These are phyloP conservation scores for Pilasporangium apinafurcum DNA, from an alignment of 352 stramenopile species.

Conservation along the genomic window DNA sequence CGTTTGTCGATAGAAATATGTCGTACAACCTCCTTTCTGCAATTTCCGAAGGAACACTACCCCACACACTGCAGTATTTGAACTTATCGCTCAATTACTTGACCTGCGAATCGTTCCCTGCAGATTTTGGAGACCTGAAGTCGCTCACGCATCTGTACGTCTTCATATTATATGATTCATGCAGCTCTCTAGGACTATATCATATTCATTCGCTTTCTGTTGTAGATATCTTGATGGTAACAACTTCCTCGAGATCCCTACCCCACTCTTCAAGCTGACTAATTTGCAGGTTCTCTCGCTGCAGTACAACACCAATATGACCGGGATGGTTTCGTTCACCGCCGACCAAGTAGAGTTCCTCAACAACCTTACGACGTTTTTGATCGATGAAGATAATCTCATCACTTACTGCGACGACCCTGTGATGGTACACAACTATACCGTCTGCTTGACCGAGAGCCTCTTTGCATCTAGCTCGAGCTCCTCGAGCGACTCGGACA, in stretches of 20 bases:
- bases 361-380: slow-evolving; percentile 16
- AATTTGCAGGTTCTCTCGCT: slow-evolving; percentile 14
- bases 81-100: slow-evolving; percentile 10
- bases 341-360: slow-evolving; percentile 16
- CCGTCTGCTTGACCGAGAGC: slow-evolving; percentile 13
- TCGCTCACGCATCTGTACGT: slow-evolving; percentile 9
- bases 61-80: slow-evolving; percentile 2
- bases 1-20: slow-evolving; percentile 5
- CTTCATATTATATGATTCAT: no score
- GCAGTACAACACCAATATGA: slow-evolving; percentile 10
- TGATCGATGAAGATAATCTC: slow-evolving; percentile 14
- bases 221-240: slow-evolving; percentile 8
- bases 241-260: slow-evolving; percentile 6
- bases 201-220: no score
- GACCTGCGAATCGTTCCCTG: not conserved
- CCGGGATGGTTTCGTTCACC: slow-evolving; percentile 12
- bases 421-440: slow-evolving; percentile 9
- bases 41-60: slow-evolving; percentile 1
- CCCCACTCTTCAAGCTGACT: slow-evolving; percentile 8
- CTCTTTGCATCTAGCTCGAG: not conserved
- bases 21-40: slow-evolving; percentile 8
- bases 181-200: no score
- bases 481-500: not conserved
- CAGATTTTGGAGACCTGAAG: slow-evolving; percentile 5
- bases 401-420: slow-evolving; percentile 11